Base-by-base conservation (phyloP, 1,284 basidiomycete genomes). In the Polyporus tsugae region DNA sequence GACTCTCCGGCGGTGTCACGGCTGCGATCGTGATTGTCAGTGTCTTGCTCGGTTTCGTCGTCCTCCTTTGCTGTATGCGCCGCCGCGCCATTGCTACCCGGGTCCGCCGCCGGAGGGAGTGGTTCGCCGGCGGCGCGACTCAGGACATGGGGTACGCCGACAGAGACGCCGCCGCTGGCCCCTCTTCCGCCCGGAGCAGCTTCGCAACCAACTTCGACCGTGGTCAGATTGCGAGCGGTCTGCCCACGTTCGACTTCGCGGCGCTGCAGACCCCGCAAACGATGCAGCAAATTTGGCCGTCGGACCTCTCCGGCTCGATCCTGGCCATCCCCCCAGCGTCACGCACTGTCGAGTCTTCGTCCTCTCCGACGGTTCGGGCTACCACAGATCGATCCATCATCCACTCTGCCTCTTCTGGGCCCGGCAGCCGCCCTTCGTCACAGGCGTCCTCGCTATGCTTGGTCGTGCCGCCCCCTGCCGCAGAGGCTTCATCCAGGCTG, bases 151-250 rank as follows among this genome's bases (percentile, higher is more conserved):
- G 73, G 2, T 70, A 67, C 22, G 74, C 70, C 66, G 74, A 76
- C 69, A 68, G 62, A 41, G 68, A 74, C 44, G 70, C 68, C 25
- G 19, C 39, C 44, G 61, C 61, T 36, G 44, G 67, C 29, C 57
- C 68, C 0, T 53, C 65, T 46, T 81, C 80, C 42, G 70, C 78
- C 2, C 80, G 83, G 44, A 85, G 83, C 71, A 85, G 83, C 76
- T 86, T 86, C 68, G 84, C 80, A 25, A 85, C 84, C 44, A 80
- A 77, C 42, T 82, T 81, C 69, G 85, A 86, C 65, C 77, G 78
- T 33, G 77, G 80, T 22, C 61, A 69, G 25, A 53, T 70, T 13
- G n/a, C 61, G 60, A 73, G 68, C 58, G 72, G 65, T 69, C 71
- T 69, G 57, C 73, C 60, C 22, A 59, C 62, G 65, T 70, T 74